phyloP scores from a whole-genome alignment of 306 rosid species.

The Medicago truncatula region MtrunA17r5.0-ANR NC_053043.1:30396501-30397000 shows the following conservation, averaged over 20 bases:
- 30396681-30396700: neutral
- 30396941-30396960: constrained; percentile 71
- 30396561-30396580: constrained; percentile 80
- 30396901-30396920: constrained; percentile 47
- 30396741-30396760: neutral
- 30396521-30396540: constrained; percentile 74
- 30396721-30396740: neutral
- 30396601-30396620: constrained; percentile 12
- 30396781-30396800: constrained; percentile 17
- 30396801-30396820: constrained; percentile 4
- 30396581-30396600: constrained; percentile 66
- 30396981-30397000: constrained; percentile 79
- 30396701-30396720: constrained; percentile 1
- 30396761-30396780: constrained; percentile 30
- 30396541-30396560: constrained; percentile 93
- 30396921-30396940: constrained; percentile 77
- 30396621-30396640: neutral
- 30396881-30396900: constrained; percentile 32
- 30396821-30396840: constrained; percentile 21
- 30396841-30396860: constrained; percentile 10
- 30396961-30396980: constrained; percentile 65
- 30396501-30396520: constrained; percentile 84
- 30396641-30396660: neutral
- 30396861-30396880: constrained; percentile 31
- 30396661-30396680: neutral